phyloP scores from a whole-genome alignment of 768 basidiomycete genomes.

The Gelatoporia subvermispora region DNA sequence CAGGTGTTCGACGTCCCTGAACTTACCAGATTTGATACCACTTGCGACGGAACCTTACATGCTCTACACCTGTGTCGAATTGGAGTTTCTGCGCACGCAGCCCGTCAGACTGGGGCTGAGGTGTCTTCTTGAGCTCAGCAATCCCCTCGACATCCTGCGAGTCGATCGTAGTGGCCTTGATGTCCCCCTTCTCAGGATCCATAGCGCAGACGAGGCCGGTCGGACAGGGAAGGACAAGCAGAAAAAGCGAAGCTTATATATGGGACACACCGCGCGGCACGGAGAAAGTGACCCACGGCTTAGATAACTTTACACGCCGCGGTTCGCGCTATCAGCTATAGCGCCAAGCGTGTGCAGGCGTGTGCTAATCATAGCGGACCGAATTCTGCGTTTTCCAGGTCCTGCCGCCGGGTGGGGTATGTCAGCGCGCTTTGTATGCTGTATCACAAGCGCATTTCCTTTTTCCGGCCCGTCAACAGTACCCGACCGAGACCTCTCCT shows the following conservation, averaged over 20 bases:
- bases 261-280: too few species aligned
- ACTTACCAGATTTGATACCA: conserved; percentile 56
- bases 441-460: too few species aligned
- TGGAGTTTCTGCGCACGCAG: conserved; percentile 13
- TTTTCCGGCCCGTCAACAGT: too few species aligned
- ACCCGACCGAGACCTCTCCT: too few species aligned
- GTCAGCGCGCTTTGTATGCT: too few species aligned
- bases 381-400: too few species aligned
- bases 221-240: background rate
- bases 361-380: too few species aligned
- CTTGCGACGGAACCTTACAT: conserved; percentile 35
- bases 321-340: too few species aligned
- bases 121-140: conserved; percentile 1
- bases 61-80: conserved; percentile 25
- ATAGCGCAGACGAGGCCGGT: background rate
- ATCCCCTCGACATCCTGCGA: conserved; percentile 3
- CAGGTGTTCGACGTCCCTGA: background rate
- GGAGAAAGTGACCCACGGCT: too few species aligned
- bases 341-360: too few species aligned
- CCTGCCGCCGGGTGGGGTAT: too few species aligned
- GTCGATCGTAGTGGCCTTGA: conserved; percentile 7
- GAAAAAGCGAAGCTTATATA: background rate
- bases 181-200: conserved; percentile 2
- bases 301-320: too few species aligned
- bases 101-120: background rate